Evolutionary conservation across 345 rosid genomes (phyloP), one percentile per base, ranked within the genome.

Genomic region (Acer campestre): DNA sequence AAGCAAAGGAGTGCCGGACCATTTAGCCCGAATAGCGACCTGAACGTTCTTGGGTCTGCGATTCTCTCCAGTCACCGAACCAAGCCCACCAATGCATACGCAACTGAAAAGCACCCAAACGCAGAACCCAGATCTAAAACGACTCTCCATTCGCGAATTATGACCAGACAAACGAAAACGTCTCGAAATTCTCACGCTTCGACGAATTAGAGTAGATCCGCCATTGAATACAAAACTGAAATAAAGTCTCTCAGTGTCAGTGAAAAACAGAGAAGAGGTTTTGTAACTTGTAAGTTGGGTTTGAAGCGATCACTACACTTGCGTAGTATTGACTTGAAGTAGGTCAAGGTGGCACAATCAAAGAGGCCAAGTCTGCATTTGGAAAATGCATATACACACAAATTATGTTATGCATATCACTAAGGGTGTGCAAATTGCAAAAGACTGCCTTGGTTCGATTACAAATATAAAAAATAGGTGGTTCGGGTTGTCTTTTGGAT

Each of bases 1-100:
- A 78, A 96, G 92, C 82, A 96, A 78, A 12, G 99, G 97, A 85
- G 98, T 94, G 73, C 99, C 99, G 69, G 91, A 88, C 98, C 97
- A 94, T 82, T 92, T 96, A 23, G 97, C 98, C 56, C 84, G 88
- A 84, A 96, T 84, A 1, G 97, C 95, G 58, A 89, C 95, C 87
- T 96, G 91, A 62, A 96, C 97, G 81, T 92, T 96, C 84, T 91
- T 96, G 29, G 97, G 97, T 62, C 86, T 82, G 75, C 89, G 95
- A 82, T 65, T 86, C 79, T 88, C 88, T 31, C 88, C 93, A 79
- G 55, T 77, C 81, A 81, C 92, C 69, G 77, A 76, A 68, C 18
- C 70, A 51, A 81, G 49, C 73, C 83, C 80, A 78, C 51, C 75
- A 79, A 85, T 61, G 73, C 82, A 51, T 68, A 79, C 62, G 70